Evolutionary conservation across 75 land plant genomes (phyloP), one percentile per base, ranked within the genome.

Genomic region (Adiantum capillusveneris): DNA sequence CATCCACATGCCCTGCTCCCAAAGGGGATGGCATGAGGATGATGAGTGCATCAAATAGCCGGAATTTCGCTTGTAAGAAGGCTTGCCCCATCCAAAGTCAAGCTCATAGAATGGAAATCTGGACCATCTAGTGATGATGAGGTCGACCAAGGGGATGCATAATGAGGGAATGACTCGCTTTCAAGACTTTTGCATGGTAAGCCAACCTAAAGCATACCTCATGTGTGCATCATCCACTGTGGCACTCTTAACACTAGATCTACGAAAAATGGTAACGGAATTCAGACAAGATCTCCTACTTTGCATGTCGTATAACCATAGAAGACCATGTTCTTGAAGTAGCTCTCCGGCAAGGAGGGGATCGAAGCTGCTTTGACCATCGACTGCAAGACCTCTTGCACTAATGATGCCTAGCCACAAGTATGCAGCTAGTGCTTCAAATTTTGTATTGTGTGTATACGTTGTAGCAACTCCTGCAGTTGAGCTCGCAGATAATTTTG

Each of bases 281-380:
- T 25, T 0, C 28, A 11, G 31, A 55, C 42, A 11, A 70, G 44
- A 19, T 71, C 74, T 1, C 58, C 65, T 1, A 18, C 60, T 2
- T n/a, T 17, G 25, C 28, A 20, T 29, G 53, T 27, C 0, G 74
- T 30, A 1, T 1, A 58, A 6, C 48, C 74, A 20, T 50, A 64
- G 56, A 71, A 71, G 27, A 44, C 57, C 31, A 53, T 68, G 28
- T 71, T 71, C 11, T 62, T 68, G 26, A 71, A 71, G 62, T 71
- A 71, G 31, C 36, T 41, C 14, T 26, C 29, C 25, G 60, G 54
- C 1, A 71, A 59, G 0, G 60, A 55, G 21, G 68, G 68, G n/a
- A 5, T 29, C 61, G 54, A 64, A 51, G 0, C 74, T 58, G 17
- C 25, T 57, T 19, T 68, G 36, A 3, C 74, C 74, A 51, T n/a